phyloP scores from a whole-genome alignment of 2,329 filamentous ascomycete species.

The Didymella segeticola region DNA sequence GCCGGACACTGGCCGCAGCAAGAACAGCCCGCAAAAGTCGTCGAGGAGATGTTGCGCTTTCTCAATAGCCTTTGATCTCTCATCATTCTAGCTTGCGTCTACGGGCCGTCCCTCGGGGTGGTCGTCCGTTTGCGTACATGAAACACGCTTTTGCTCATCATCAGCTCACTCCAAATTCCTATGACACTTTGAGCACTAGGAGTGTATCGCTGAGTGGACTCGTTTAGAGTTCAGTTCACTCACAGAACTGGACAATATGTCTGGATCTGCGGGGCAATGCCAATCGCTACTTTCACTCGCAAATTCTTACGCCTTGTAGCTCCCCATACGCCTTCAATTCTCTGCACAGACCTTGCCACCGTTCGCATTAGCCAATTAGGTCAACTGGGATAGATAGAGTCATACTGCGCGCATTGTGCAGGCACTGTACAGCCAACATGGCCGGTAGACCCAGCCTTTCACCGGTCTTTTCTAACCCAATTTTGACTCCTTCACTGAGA shows the following conservation, averaged over 20 bases:
- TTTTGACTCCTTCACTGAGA: neutral
- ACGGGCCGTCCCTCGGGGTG: neutral
- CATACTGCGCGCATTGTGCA: neutral
- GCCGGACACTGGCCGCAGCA: slow-evolving; percentile 76
- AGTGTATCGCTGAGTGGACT: neutral
- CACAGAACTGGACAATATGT: neutral
- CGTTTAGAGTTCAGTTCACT: neutral
- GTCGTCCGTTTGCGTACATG: slow-evolving; percentile 6
- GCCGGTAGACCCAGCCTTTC: neutral
- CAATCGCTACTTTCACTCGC: neutral
- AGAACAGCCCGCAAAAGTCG: slow-evolving; percentile 65
- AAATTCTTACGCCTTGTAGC: neutral
- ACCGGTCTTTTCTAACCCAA: neutral
- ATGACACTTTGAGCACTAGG: neutral
- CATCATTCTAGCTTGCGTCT: neutral
- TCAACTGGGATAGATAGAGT: neutral
- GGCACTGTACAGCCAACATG: neutral
- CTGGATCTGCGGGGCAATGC: neutral
- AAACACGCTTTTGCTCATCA: neutral
- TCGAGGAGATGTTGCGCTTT: slow-evolving; percentile 57
- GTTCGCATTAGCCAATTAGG: neutral
- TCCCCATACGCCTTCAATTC: neutral
- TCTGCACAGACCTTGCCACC: neutral
- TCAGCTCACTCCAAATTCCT: neutral
- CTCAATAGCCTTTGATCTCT: slow-evolving; percentile 23